Base-by-base conservation (phyloP, 805 yeast genomes). In the Pichia paraexigua region DNA sequence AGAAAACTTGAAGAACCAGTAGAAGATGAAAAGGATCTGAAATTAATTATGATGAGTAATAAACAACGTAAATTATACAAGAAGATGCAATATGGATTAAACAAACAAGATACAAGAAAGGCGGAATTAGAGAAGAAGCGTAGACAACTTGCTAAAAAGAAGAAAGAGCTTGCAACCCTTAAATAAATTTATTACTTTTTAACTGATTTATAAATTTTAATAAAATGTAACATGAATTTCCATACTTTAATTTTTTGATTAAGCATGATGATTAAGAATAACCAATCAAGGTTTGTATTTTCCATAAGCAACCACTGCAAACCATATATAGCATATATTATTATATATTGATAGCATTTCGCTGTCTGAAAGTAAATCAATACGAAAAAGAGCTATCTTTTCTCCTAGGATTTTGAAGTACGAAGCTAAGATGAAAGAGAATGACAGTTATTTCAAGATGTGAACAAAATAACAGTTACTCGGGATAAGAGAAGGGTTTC, bases 31-130 rank as follows among this genome's bases (percentile, higher is more conserved):
- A 87, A 88, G 73, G 94, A 91, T 58, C 80, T 92, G 74, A 87
- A 87, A 75, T 83, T 82, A 83, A 88, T 90, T 64, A 92, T 94
- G 99, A 92, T 94, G 99, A 79, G 92, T 61, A 90, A 90, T 74
- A 94, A 92, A 71, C 96, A 92, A 73, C 87, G 90, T 76, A 88
- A 87, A 69, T 75, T 91, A 58, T 94, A 94, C 77, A 86, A 86
- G 75, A 87, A 87, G 83, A 88, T 92, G 95, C 94, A 89, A 73
- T 83, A 88, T 67, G 92, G 96, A 53, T 80, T 87, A 61, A 83
- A 84, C 53, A 82, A 87, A 79, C 86, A 87, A 73, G 89, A 87
- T 63, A 77, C 77, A 48, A 82, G 92, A 71, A 80, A 80, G 62
- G 85, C 84, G 52, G 78, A 75, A 49, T 74, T 87, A 66, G 74